These are phyloP conservation scores for Trypanosoma congolense DNA, from an alignment of 208 protist genomes.

Conservation along the genomic window DNA sequence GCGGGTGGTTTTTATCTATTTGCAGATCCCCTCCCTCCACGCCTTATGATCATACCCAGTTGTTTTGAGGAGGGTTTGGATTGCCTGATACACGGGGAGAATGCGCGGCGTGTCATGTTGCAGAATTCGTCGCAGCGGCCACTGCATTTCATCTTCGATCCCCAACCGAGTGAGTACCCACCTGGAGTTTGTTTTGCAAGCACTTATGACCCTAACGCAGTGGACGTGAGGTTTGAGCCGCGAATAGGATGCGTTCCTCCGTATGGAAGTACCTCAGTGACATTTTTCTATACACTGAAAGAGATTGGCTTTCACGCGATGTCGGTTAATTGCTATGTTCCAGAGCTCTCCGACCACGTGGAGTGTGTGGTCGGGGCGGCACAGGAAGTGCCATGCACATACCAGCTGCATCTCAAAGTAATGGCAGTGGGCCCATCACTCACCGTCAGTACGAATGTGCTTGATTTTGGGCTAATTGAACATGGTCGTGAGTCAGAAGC, in stretches of 20 bases:
- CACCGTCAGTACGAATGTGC: slow-evolving; percentile 62
- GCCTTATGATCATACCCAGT: slow-evolving; percentile 50
- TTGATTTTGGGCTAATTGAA: slow-evolving; percentile 88
- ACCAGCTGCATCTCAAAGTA: slow-evolving; percentile 38
- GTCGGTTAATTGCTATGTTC: slow-evolving; percentile 61
- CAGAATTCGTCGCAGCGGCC: slow-evolving; percentile 63
- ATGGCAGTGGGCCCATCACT: slow-evolving; percentile 72
- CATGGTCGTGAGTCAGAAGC: slow-evolving; percentile 56
- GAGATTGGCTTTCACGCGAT: slow-evolving; percentile 42
- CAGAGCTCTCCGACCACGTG: slow-evolving; percentile 33
- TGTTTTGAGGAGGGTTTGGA: slow-evolving; percentile 72
- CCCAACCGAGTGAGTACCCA: slow-evolving; percentile 38
- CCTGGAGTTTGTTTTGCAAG: slow-evolving; percentile 25
- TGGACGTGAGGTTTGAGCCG: slow-evolving; percentile 60
- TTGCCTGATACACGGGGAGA: slow-evolving; percentile 60
- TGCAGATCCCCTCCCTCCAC: slow-evolving; percentile 53
- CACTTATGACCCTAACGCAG: slow-evolving; percentile 18
- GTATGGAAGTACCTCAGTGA: slow-evolving; percentile 33
- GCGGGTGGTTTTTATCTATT: slow-evolving; percentile 74
- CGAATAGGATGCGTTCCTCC: slow-evolving; percentile 56
- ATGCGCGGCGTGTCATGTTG: slow-evolving; percentile 66
- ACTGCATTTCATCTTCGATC: slow-evolving; percentile 74
- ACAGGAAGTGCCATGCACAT: slow-evolving; percentile 23
- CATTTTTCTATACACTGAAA: slow-evolving; percentile 60
- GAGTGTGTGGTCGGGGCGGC: neutral